These are phyloP conservation scores for Tricharina praecox DNA, from an alignment of 495 filamentous ascomycete genomes.

Conservation along the genomic window DNA sequence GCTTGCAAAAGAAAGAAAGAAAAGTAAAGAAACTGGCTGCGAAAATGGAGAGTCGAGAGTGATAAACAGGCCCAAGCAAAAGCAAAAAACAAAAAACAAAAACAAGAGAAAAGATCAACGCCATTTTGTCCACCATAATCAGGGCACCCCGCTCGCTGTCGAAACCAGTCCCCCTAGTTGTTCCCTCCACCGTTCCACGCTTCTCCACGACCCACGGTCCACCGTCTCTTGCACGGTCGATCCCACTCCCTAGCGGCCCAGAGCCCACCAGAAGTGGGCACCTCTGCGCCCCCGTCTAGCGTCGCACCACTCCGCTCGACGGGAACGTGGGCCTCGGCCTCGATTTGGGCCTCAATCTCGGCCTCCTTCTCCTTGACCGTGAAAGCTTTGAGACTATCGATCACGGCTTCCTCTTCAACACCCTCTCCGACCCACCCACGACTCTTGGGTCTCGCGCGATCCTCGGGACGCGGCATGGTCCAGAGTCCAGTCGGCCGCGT, in stretches of 20 bases:
- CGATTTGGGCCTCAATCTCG: no score
- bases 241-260: conserved; percentile 5
- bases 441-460: neutral
- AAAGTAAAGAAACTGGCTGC: neutral
- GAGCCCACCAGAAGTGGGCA: neutral
- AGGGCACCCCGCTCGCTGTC: neutral
- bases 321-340: neutral
- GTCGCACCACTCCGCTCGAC: neutral
- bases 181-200: neutral
- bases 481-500: conserved; percentile 4
- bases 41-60: neutral
- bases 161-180: neutral
- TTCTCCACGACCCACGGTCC: conserved; percentile 3
- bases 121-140: neutral
- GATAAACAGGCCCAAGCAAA: no score
- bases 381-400: neutral
- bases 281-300: neutral
- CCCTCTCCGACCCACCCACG: no score
- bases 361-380: neutral
- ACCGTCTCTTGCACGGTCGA: neutral
- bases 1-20: neutral
- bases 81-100: neutral
- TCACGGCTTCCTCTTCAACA: no score
- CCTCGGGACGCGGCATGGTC: conserved; percentile 2
- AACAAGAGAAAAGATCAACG: neutral